phyloP scores from a whole-genome alignment of 2,329 filamentous ascomycete species.

The Camillea tinctor region DNA sequence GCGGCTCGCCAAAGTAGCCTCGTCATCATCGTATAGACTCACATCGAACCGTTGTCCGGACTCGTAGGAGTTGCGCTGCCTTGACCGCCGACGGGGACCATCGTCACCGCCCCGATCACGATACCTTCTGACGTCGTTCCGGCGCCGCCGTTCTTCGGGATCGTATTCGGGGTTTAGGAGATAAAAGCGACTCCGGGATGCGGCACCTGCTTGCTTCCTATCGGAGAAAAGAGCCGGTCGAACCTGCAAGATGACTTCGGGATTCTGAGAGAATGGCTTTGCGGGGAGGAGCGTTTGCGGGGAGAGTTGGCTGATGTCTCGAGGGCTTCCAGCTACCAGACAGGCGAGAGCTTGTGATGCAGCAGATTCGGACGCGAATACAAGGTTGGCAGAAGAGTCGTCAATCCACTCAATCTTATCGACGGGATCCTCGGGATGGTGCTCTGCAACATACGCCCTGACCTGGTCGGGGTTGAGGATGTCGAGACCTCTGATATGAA shows the following conservation, averaged over 20 bases:
- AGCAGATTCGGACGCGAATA: conserved; percentile 61
- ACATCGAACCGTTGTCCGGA: conserved; percentile 63
- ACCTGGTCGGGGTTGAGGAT: conserved; percentile 79
- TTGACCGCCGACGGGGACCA: conserved; percentile 30
- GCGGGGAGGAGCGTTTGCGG: conserved; percentile 65
- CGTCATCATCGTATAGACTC: conserved; percentile 78
- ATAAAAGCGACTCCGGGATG: conserved; percentile 85
- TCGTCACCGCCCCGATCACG: conserved; percentile 53
- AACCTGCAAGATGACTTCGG: conserved; percentile 68
- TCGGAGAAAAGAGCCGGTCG: conserved; percentile 74
- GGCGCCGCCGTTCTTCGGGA: conserved; percentile 68
- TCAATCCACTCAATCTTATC: conserved; percentile 89
- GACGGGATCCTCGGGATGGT: conserved; percentile 57
- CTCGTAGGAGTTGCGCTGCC: conserved; percentile 44
- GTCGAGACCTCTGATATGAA: conserved; percentile 84
- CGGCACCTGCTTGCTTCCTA: conserved; percentile 75
- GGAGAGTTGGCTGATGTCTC: conserved; percentile 55
- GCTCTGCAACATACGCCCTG: conserved; percentile 68
- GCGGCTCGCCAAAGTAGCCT: conserved; percentile 36
- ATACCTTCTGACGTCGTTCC: conserved; percentile 57
- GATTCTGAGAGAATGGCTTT: conserved; percentile 65
- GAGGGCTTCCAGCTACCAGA: conserved; percentile 50
- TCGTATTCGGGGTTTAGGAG: conserved; percentile 88
- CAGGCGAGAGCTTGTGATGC: conserved; percentile 56
- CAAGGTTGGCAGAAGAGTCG: conserved; percentile 82